Conservation (phyloP, 2,329 filamentous ascomycete species). For the Penicillium sp. region DNA sequence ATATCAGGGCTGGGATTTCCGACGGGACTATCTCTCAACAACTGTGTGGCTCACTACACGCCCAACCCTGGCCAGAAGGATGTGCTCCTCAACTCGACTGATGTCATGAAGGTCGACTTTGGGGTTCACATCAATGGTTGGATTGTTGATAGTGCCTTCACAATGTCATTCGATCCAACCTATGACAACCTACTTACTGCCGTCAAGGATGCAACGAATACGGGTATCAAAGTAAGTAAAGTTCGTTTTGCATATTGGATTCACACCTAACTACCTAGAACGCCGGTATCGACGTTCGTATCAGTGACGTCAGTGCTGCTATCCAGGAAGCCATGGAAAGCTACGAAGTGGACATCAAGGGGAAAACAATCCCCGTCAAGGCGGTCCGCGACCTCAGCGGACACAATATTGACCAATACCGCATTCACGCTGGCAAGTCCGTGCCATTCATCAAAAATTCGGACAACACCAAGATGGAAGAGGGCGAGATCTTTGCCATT, state of each 20-base stretch:
- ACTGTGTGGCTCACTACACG: conserved; percentile 58
- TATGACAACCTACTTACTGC: conserved; percentile 75
- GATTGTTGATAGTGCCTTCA: conserved; percentile 82
- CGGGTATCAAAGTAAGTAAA: conserved; percentile 45
- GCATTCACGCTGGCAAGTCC: conserved; percentile 59
- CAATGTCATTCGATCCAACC: conserved; percentile 71
- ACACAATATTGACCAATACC: conserved; percentile 57
- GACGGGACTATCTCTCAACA: conserved; percentile 56
- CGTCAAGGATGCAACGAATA: conserved; percentile 68
- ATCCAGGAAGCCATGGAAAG: conserved; percentile 66
- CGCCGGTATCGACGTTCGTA: conserved; percentile 58
- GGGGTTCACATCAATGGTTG: conserved; percentile 78
- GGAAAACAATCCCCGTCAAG: conserved; percentile 57
- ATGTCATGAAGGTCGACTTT: conserved; percentile 83
- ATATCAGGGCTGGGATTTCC: conserved; percentile 58
- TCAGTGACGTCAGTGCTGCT: conserved; percentile 57
- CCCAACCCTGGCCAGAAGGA: conserved; percentile 65
- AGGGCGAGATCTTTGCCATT: conserved; percentile 60
- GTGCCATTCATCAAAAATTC: conserved; percentile 57
- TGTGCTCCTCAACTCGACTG: conserved; percentile 67
- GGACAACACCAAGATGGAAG: conserved; percentile 57
- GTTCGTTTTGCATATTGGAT: no score
- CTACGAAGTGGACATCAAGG: conserved; percentile 59
- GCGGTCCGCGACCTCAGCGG: conserved; percentile 57
- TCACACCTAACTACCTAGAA: conserved; percentile 32